Evolutionary conservation across 495 filamentous ascomycete species (phyloP), one percentile per base, ranked within the genome.

Genomic region (Letharia columbiana): DNA sequence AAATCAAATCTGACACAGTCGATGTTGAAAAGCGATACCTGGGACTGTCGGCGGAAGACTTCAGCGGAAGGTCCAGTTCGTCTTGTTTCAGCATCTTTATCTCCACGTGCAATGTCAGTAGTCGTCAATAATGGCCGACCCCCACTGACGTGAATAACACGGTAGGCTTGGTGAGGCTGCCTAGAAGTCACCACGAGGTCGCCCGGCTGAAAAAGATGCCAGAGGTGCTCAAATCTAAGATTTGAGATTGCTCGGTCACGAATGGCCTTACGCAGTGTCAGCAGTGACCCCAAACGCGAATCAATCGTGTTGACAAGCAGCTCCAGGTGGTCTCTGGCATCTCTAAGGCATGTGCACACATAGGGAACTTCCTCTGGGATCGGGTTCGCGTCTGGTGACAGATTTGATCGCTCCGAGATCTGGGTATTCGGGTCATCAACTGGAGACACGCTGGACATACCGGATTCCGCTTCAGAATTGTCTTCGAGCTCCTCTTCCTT

Each of bases 171-270:
- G 33, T 44, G 35, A 33, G 23, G 37, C 39, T 33, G 20, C 18
- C 10, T 52, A n/a, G 49, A 52, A 52, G 49, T 52, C 4, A 45
- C 41, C 23, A 79, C 71, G 52, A 75, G 72, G 17, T 44, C 68
- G 11, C 77, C 66, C 44, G 75, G 76, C 33, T 68, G 62, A 69
- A 78, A 79, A 4, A 79, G 54, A 57, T 77, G 66, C 77, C 77
- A 79, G 2, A 79, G n/a, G 56, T 79, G 75, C 2, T 69, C 52
- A 62, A 76, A 79, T 3, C 50, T 54, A 5, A 54, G 15, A 11
- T 54, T 54, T 33, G 50, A 31, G 12, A 33, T 5, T 33, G 28
- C 50, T 54, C 50, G 50, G 23, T 54, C 50, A 33, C 50, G 50
- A 18, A 54, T 45, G n/a, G 60, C 60, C 20, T 62, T 47, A 37